Evolutionary conservation across 2,329 filamentous ascomycete species (phyloP).

Genomic region (Pseudopithomyces maydicus): DNA sequence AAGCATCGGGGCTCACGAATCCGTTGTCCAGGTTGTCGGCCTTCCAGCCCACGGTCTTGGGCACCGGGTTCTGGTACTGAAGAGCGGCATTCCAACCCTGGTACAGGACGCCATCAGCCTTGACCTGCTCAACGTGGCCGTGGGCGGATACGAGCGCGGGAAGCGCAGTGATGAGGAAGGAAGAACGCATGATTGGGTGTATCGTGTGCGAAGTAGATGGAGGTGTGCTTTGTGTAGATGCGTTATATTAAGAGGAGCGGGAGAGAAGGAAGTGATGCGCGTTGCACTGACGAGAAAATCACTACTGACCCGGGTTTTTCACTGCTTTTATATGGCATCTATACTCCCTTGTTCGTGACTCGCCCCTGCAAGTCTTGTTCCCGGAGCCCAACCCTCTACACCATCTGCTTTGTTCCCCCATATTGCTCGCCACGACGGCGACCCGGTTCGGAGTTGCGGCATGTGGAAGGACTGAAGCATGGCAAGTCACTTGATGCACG

Average conservation of each 20-base stretch:
- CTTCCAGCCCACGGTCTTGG: slow-evolving; percentile 38
- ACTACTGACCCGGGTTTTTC: not conserved
- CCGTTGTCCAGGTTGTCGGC: slow-evolving; percentile 45
- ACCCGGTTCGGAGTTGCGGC: not conserved
- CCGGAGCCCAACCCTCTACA: not conserved
- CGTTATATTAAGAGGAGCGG: not conserved
- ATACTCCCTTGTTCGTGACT: not conserved
- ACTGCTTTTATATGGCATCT: slow-evolving; percentile 5
- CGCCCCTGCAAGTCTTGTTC: not conserved
- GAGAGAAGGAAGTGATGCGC: not conserved
- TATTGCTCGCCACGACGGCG: not conserved
- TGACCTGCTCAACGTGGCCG: slow-evolving; percentile 36
- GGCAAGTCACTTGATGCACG: slow-evolving; percentile 2
- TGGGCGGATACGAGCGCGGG: slow-evolving; percentile 33
- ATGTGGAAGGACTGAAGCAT: not conserved
- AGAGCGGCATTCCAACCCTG: slow-evolving; percentile 37
- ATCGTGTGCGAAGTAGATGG: not conserved
- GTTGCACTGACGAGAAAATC: slow-evolving; percentile 7
- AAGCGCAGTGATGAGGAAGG: slow-evolving; percentile 20
- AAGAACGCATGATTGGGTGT: slow-evolving; percentile 15
- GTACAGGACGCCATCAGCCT: slow-evolving; percentile 34
- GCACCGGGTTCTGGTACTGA: slow-evolving; percentile 36
- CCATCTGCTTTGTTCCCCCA: not conserved
- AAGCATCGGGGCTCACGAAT: slow-evolving; percentile 37
- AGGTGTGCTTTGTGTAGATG: not conserved